A percentile compares a stretch with the other conserved stretches of the same genome.
Evolutionary conservation across 257 asterid genomes (phyloP).

Genomic region (Prunella vulgaris): DNA sequence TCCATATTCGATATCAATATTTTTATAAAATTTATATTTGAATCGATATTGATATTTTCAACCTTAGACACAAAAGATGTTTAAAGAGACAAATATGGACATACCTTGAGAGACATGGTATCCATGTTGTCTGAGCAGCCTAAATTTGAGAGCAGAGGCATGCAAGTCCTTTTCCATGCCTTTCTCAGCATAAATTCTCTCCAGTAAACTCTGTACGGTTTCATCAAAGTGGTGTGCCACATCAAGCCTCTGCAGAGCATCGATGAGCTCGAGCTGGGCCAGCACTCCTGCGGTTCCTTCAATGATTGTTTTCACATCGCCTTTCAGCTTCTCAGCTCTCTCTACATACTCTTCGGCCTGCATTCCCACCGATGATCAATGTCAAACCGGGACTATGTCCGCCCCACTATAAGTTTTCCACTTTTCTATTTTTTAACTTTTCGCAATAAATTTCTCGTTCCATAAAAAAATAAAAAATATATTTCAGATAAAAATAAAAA

Average conservation of each 20-base stretch:
- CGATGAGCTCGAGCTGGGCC: slow-evolving; percentile 41
- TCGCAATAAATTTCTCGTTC: no score
- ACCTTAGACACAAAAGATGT: no score
- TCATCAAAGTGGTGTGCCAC: slow-evolving; percentile 37
- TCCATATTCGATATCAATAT: no score
- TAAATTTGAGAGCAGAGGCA: slow-evolving; percentile 26
- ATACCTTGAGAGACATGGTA: slow-evolving; percentile 38
- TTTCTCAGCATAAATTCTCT: not conserved
- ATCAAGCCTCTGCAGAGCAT: slow-evolving; percentile 44
- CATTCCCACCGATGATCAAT: no score
- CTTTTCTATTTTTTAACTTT: no score
- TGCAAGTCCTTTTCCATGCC: slow-evolving; percentile 17
- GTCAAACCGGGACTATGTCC: no score
- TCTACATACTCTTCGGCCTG: slow-evolving; percentile 34
- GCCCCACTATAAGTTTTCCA: no score
- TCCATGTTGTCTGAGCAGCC: slow-evolving; percentile 39
- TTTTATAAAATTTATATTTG: no score
- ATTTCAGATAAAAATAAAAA: no score
- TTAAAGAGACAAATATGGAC: not conserved
- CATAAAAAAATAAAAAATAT: no score
- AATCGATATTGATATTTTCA: no score
- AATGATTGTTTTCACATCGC: slow-evolving; percentile 22
- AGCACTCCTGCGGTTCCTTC: slow-evolving; percentile 11
- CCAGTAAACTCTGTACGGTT: not conserved
- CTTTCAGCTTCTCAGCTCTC: slow-evolving; percentile 30